Percentiles rank a stretch among this genome's conserved stretches.
phyloP scores from a whole-genome alignment of 371 early-diverging fungal genomes.

The Chytridiales sp. region DNA sequence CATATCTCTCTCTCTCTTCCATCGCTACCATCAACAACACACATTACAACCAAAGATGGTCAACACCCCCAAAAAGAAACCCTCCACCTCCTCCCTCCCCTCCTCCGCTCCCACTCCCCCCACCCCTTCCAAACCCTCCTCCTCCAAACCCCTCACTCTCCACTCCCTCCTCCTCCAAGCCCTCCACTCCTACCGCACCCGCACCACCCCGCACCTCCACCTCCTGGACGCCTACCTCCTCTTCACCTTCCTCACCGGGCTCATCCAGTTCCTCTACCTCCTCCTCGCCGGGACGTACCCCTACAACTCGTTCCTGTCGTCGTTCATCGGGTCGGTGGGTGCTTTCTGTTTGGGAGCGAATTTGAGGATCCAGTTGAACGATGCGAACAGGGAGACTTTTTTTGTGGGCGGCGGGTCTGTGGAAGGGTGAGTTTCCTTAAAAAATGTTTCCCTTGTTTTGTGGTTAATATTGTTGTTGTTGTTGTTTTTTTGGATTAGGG shows the following conservation, averaged over 20 bases:
- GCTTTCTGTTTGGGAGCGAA: slow-evolving; percentile 82
- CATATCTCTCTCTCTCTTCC: no score
- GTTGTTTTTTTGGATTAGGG: slow-evolving; percentile 44
- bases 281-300: slow-evolving; percentile 85
- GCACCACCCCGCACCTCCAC: slow-evolving; percentile 79
- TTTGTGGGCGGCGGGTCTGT: slow-evolving; percentile 54
- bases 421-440: slow-evolving; percentile 49
- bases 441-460: slow-evolving; percentile 1
- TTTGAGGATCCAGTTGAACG: slow-evolving; percentile 76
- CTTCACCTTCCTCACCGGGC: slow-evolving; percentile 80
- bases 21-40: no score
- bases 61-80: no score
- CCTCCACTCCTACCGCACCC: no score
- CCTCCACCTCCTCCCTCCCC: no score
- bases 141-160: no score
- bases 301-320: slow-evolving; percentile 96
- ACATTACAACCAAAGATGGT: no score
- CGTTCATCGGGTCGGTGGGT: slow-evolving; percentile 90
- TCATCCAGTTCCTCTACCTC: slow-evolving; percentile 86
- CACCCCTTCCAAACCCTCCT: no score
- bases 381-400: slow-evolving; percentile 62
- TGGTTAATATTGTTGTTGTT: background rate
- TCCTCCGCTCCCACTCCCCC: no score
- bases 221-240: slow-evolving; percentile 90
- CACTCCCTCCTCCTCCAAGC: no score